A percentile compares a stretch with the other conserved stretches of the same genome.
These are phyloP conservation scores for Monascus ruber DNA, from an alignment of 2,329 filamentous ascomycete genomes.

Conservation along the genomic window DNA sequence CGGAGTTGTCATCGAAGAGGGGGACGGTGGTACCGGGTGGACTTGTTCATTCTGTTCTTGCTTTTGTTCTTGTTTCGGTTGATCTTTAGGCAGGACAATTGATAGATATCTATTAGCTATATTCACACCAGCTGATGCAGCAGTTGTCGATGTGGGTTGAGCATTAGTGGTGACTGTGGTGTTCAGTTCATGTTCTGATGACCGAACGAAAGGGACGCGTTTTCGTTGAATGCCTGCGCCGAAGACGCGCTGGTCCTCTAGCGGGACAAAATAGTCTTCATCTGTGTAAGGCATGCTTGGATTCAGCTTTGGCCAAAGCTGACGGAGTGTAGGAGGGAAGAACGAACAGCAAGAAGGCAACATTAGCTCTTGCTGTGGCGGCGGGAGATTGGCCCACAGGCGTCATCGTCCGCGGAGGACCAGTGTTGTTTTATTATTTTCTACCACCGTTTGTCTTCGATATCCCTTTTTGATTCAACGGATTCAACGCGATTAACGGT, in stretches of 20 bases:
- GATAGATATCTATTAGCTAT: constrained; percentile 35
- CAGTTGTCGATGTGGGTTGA: constrained; percentile 8
- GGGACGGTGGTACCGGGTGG: constrained; percentile 6
- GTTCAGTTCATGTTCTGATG: constrained; percentile 27
- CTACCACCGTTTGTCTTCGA: too few species aligned
- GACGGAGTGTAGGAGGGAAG: constrained; percentile 1
- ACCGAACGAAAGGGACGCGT: constrained; percentile 48
- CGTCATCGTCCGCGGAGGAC: too few species aligned
- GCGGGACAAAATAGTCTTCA: constrained; percentile 47
- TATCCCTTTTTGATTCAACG: too few species aligned
- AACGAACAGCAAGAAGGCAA: not conserved
- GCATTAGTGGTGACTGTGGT: constrained; percentile 18
- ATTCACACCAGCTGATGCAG: constrained; percentile 11
- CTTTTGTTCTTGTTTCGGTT: constrained; percentile 3
- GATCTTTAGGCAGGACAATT: constrained; percentile 29
- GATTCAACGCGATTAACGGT: not conserved
- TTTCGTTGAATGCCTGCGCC: constrained; percentile 53
- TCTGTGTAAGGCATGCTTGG: constrained; percentile 20
- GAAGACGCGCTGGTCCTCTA: constrained; percentile 49
- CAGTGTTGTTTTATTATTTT: too few species aligned
- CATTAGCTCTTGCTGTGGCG: too few species aligned
- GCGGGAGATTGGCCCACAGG: too few species aligned
- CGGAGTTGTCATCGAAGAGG: constrained; percentile 10
- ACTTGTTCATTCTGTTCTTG: not conserved
- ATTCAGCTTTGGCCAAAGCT: not conserved